A percentile compares a stretch with the other conserved stretches of the same genome.
Conservation (phyloP, 208 protist species). For the Porcisia hertigi region DNA sequence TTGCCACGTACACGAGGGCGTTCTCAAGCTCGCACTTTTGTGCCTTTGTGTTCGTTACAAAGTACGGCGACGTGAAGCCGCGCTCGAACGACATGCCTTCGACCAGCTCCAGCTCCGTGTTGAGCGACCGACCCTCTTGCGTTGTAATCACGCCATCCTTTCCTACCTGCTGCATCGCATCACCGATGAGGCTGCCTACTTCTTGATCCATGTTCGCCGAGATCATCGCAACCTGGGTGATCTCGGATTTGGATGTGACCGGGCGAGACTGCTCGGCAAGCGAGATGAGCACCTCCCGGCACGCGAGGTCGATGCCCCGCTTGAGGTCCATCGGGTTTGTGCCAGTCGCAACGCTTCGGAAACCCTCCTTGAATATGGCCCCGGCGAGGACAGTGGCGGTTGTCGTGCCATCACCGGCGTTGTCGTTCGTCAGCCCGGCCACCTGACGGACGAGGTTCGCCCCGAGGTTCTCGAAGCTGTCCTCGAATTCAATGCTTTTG, state of each 20-base stretch:
- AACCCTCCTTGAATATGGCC: constrained; percentile 98
- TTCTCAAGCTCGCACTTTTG: constrained; percentile 97
- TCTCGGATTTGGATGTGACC: constrained; percentile 97
- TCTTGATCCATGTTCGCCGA: constrained; percentile 99
- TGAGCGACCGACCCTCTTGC: constrained; percentile 98
- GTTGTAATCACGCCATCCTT: constrained; percentile 99
- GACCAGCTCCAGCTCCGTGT: constrained; percentile 98
- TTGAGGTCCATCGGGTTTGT: constrained; percentile 99
- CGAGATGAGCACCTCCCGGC: constrained; percentile 90
- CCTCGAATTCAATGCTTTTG: constrained; percentile 98
- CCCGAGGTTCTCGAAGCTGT: constrained; percentile 98
- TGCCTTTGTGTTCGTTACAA: constrained; percentile 98
- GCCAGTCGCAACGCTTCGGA: constrained; percentile 97
- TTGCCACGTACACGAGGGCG: constrained; percentile 94
- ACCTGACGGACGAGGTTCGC: constrained; percentile 97
- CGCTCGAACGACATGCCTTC: constrained; percentile 99
- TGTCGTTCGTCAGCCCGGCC: constrained; percentile 97
- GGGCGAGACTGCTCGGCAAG: constrained; percentile 94
- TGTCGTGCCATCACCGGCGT: constrained; percentile 98
- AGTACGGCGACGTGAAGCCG: constrained; percentile 99
- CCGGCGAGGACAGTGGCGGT: constrained; percentile 98
- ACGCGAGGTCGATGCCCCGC: constrained; percentile 98
- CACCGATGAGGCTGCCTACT: constrained; percentile 98
- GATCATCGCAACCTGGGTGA: constrained; percentile 99
- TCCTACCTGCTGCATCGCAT: constrained; percentile 99